phyloP scores from a whole-genome alignment of 768 basidiomycete genomes.

The Lactarius trivialis region DNA sequence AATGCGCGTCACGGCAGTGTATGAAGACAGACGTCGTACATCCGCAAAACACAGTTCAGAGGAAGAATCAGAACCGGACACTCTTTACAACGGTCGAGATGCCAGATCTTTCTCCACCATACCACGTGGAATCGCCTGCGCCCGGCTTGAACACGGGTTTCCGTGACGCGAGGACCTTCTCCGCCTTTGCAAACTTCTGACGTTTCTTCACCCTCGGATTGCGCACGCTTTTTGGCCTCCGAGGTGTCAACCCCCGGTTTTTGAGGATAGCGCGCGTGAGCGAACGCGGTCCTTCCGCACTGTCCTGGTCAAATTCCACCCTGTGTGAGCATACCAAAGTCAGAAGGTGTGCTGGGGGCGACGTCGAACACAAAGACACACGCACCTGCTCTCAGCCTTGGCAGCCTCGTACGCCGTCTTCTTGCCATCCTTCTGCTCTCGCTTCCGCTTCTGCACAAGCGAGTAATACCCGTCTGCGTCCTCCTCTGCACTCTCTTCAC shows the following conservation, averaged over 20 bases:
- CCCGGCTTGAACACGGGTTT: slow-evolving; percentile 93
- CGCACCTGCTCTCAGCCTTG: slow-evolving; percentile 52
- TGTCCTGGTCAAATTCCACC: slow-evolving; percentile 33
- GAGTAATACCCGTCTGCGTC: slow-evolving; percentile 80
- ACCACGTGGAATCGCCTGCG: slow-evolving; percentile 58
- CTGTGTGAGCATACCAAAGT: slow-evolving; percentile 23
- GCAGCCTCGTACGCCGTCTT: slow-evolving; percentile 73
- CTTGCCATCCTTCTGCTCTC: slow-evolving; percentile 70
- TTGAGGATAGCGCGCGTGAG: slow-evolving; percentile 87
- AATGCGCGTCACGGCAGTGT: background rate
- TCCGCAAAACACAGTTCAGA: slow-evolving; percentile 11
- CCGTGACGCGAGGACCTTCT: slow-evolving; percentile 85
- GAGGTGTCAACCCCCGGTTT: slow-evolving; percentile 92
- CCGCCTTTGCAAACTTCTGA: slow-evolving; percentile 87
- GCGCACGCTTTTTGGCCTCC: slow-evolving; percentile 79
- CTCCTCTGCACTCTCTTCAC: slow-evolving; percentile 36
- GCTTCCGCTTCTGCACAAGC: slow-evolving; percentile 69
- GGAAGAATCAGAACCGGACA: slow-evolving; percentile 43
- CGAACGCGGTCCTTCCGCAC: slow-evolving; percentile 70
- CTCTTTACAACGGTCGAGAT: slow-evolving; percentile 89
- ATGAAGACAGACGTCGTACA: background rate
- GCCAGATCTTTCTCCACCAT: slow-evolving; percentile 90
- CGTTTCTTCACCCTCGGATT: slow-evolving; percentile 99
- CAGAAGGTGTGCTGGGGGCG: background rate
- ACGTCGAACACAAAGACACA: slow-evolving; percentile 9